Conservation (phyloP, 2,329 filamentous ascomycete species). For the Fusarium citri region DNA sequence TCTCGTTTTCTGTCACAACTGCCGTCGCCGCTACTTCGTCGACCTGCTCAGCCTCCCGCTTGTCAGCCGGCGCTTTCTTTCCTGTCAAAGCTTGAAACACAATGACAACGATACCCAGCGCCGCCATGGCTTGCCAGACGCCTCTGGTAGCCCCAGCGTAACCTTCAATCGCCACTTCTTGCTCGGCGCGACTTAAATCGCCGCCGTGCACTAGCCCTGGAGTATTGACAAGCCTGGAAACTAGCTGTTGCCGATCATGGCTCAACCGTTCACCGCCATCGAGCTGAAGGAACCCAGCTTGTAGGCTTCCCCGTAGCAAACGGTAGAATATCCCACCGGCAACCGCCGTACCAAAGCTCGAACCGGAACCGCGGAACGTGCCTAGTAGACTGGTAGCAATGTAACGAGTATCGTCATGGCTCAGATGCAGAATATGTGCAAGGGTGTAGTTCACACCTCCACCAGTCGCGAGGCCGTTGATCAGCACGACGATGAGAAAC, state of each 20-base stretch:
- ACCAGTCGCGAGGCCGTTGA: constrained; percentile 79
- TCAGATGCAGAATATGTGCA: constrained; percentile 81
- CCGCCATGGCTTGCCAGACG: constrained; percentile 62
- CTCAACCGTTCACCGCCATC: constrained; percentile 54
- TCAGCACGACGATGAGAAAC: constrained; percentile 71
- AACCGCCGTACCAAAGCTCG: constrained; percentile 82
- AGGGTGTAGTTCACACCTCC: constrained; percentile 83
- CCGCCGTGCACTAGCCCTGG: constrained; percentile 62
- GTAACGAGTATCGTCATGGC: constrained; percentile 73
- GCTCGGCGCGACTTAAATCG: constrained; percentile 56
- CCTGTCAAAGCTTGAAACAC: constrained; percentile 63
- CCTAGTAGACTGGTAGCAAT: constrained; percentile 80
- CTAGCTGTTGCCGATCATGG: constrained; percentile 53
- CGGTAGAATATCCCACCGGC: constrained; percentile 81
- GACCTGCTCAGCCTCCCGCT: constrained; percentile 54
- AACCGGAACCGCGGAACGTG: constrained; percentile 85
- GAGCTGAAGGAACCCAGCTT: constrained; percentile 65
- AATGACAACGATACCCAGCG: constrained; percentile 57
- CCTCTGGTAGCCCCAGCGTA: constrained; percentile 60
- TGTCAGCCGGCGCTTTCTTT: constrained; percentile 64
- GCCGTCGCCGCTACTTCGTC: constrained; percentile 48
- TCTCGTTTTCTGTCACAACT: constrained; percentile 47
- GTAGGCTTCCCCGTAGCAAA: constrained; percentile 66
- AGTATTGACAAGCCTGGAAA: constrained; percentile 62
- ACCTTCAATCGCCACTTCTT: constrained; percentile 58